A percentile compares a stretch with the other conserved stretches of the same genome.
phyloP scores from a whole-genome alignment of 2,329 filamentous ascomycete species.

The Mariannaea sp. region DNA sequence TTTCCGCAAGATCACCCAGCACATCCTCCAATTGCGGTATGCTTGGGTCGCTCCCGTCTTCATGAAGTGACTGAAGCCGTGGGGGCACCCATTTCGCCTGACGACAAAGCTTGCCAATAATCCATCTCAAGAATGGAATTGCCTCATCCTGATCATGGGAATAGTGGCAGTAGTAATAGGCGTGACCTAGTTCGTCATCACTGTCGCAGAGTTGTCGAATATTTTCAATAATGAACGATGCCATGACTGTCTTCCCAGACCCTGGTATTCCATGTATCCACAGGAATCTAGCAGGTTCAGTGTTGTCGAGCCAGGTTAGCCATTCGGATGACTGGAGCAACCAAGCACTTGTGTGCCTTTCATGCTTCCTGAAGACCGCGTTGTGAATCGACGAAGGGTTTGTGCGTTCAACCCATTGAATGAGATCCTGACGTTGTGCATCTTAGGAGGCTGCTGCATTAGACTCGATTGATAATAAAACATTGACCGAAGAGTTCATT shows the following conservation, averaged over 20 bases:
- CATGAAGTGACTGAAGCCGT: neutral
- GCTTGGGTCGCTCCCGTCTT: no score
- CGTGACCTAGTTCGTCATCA: neutral
- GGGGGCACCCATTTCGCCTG: no score
- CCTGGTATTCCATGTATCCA: slow-evolving; percentile 11
- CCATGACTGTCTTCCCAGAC: slow-evolving; percentile 7
- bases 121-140: neutral
- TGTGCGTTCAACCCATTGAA: no score
- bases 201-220: neutral
- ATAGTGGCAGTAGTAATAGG: slow-evolving; percentile 10
- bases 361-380: neutral
- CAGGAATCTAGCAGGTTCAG: neutral
- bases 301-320: neutral
- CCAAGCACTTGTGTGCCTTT: neutral
- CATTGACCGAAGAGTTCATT: no score
- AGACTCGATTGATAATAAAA: no score
- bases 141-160: slow-evolving; percentile 1
- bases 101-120: no score
- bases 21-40: no score
- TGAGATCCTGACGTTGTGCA: no score
- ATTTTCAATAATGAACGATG: neutral
- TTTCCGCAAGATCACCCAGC: no score
- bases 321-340: neutral
- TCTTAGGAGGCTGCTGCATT: no score
- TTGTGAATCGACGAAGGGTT: neutral